These are phyloP conservation scores for Neoboletus magnificus DNA, from an alignment of 768 basidiomycete genomes.

Conservation along the genomic window DNA sequence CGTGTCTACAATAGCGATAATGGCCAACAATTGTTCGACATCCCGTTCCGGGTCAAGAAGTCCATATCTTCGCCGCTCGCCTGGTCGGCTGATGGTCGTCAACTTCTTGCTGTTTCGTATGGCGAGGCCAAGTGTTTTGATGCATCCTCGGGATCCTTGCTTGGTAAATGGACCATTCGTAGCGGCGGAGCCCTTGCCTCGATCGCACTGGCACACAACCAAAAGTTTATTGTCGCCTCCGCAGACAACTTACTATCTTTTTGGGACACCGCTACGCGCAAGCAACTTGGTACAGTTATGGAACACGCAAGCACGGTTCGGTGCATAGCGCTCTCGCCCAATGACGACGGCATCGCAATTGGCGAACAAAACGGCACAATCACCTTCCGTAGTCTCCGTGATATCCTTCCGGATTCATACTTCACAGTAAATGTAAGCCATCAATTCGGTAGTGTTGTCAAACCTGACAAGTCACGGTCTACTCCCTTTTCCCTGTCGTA, in stretches of 20 bases:
- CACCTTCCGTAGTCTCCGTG: neutral
- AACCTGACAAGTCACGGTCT: neutral
- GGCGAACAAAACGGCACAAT: slow-evolving; percentile 2
- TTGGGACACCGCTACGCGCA: neutral
- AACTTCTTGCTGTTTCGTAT: neutral
- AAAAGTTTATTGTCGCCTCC: neutral
- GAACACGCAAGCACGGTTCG: neutral
- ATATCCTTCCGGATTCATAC: slow-evolving; percentile 1
- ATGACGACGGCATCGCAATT: neutral
- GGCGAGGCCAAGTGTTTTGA: neutral
- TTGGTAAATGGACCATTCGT: neutral
- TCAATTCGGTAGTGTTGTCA: no score
- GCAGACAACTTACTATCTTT: neutral
- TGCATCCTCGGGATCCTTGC: no score
- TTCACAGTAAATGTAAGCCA: neutral
- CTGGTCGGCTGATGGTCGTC: neutral
- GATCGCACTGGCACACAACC: neutral
- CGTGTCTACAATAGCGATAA: neutral
- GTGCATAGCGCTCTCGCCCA: neutral
- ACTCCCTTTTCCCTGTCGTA: neutral
- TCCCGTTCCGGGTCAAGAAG: neutral
- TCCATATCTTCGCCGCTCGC: neutral
- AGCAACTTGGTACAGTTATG: neutral
- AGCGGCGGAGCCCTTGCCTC: neutral
- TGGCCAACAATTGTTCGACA: slow-evolving; percentile 2